phyloP scores from a whole-genome alignment of 2,329 filamentous ascomycete species.

The Paecilomyces sp. region DNA sequence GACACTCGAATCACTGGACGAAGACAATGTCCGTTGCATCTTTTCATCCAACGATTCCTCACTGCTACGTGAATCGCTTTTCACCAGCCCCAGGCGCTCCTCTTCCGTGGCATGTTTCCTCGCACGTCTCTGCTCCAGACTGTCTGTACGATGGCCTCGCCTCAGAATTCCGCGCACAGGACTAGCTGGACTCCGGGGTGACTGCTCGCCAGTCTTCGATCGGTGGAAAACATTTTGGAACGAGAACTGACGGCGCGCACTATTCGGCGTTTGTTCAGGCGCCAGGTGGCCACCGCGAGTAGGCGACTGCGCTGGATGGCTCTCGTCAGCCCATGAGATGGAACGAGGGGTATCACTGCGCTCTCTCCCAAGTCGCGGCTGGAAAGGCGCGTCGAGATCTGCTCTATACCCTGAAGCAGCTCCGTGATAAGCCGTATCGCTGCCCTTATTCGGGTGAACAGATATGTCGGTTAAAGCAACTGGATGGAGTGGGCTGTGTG shows the following conservation, averaged over 20 bases:
- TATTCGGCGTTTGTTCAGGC: constrained; percentile 35
- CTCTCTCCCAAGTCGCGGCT: constrained; percentile 10
- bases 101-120: constrained; percentile 64
- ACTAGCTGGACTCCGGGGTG: constrained; percentile 11
- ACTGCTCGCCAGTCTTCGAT: constrained; percentile 18
- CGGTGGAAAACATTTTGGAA: constrained; percentile 79
- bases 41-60: constrained; percentile 22
- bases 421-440: constrained; percentile 33
- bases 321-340: constrained; percentile 28
- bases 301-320: constrained; percentile 11
- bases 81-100: constrained; percentile 75
- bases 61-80: constrained; percentile 50
- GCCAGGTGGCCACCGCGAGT: constrained; percentile 8
- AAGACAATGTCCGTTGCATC: constrained; percentile 16
- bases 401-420: constrained; percentile 15
- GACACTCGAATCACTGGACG: constrained; percentile 9
- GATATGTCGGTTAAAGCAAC: constrained; percentile 57
- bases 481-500: constrained; percentile 52
- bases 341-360: constrained; percentile 34
- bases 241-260: constrained; percentile 73
- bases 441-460: constrained; percentile 42
- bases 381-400: constrained; percentile 18
- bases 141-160: constrained; percentile 33
- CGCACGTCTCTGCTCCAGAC: constrained; percentile 13
- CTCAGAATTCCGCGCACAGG: constrained; percentile 33